phyloP scores from a whole-genome alignment of 2,329 filamentous ascomycete genomes.

The Xylariaceae sp. region DNA sequence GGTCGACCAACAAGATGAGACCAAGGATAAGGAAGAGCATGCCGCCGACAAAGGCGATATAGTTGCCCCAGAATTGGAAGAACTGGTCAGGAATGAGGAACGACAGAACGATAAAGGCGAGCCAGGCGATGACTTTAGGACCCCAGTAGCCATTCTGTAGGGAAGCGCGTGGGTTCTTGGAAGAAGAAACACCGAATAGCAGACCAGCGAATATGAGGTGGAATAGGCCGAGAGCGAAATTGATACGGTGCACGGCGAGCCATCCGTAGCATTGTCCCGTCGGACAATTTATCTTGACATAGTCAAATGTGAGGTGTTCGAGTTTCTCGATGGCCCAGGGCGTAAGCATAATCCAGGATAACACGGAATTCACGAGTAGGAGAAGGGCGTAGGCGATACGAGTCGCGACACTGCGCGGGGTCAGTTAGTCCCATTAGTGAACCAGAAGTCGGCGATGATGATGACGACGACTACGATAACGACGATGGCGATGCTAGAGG shows the following conservation, averaged over 20 bases:
- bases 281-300: conserved; percentile 90
- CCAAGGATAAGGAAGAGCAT: conserved; percentile 93
- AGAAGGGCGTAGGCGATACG: conserved; percentile 95
- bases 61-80: conserved; percentile 95
- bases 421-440: conserved; percentile 11
- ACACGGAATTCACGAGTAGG: conserved; percentile 90
- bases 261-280: conserved; percentile 91
- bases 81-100: conserved; percentile 95
- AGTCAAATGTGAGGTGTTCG: conserved; percentile 85
- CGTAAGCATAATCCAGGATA: conserved; percentile 99
- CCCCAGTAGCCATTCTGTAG: conserved; percentile 99
- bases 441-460: neutral
- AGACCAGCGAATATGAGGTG: conserved; percentile 81
- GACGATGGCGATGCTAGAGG: neutral
- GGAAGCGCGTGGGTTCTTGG: conserved; percentile 78
- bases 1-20: conserved; percentile 84
- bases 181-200: conserved; percentile 79
- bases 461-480: neutral
- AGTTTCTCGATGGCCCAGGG: conserved; percentile 97
- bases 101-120: conserved; percentile 78
- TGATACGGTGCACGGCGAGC: conserved; percentile 94
- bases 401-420: conserved; percentile 70
- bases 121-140: conserved; percentile 87
- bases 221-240: conserved; percentile 93
- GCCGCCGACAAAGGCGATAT: conserved; percentile 79